These are phyloP conservation scores for Saccharomycopsis malanga DNA, from an alignment of 805 yeast genomes.

Conservation along the genomic window DNA sequence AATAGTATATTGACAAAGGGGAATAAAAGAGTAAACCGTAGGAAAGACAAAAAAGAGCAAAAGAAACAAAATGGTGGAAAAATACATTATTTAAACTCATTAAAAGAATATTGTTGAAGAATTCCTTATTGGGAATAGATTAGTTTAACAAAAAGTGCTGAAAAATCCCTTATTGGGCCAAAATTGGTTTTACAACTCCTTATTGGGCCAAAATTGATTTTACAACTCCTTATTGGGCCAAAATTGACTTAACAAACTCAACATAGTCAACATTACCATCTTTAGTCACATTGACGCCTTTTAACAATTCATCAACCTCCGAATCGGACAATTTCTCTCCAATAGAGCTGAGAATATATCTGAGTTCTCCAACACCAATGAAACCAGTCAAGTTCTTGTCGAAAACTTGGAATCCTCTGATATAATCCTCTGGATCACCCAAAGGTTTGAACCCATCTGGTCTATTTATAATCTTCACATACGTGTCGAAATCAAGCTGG, in stretches of 20 bases:
- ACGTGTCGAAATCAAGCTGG: constrained; percentile 65
- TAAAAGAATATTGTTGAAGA: too few species aligned
- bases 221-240: constrained; percentile 64
- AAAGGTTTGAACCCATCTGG: constrained; percentile 84
- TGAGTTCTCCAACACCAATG: constrained; percentile 94
- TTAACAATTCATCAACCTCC: constrained; percentile 93
- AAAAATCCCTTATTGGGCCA: too few species aligned
- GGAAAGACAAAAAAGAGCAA: too few species aligned
- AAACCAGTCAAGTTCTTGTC: constrained; percentile 94
- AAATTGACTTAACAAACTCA: constrained; percentile 86
- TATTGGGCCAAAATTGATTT: too few species aligned
- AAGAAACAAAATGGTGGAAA: too few species aligned
- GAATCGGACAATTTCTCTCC: constrained; percentile 89
- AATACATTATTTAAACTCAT: too few species aligned
- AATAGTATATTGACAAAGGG: too few species aligned
- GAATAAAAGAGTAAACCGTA: too few species aligned
- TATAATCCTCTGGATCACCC: constrained; percentile 81
- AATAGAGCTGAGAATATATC: constrained; percentile 89
- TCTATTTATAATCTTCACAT: constrained; percentile 68
- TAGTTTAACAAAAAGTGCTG: too few species aligned
- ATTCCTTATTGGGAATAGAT: too few species aligned
- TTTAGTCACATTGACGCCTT: constrained; percentile 88
- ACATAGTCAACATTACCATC: constrained; percentile 95
- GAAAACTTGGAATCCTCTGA: constrained; percentile 91
- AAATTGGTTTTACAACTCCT: too few species aligned